phyloP scores from a whole-genome alignment of 78 protist genomes.

The Dictyostelium intermedium region DNA sequence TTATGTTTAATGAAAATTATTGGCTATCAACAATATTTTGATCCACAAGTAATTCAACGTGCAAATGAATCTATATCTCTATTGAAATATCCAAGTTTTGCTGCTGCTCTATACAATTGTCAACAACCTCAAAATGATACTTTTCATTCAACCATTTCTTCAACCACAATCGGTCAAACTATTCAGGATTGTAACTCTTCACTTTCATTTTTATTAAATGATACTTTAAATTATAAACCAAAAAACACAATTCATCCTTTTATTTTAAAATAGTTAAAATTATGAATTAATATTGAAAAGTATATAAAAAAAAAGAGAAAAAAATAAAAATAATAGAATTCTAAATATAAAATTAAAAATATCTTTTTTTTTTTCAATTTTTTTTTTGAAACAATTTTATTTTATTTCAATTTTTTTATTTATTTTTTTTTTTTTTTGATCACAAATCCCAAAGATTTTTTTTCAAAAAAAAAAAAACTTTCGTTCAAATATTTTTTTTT shows the following conservation, averaged over 20 bases:
- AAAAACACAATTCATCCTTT: conserved; percentile 13
- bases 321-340: too few species aligned
- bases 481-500: neutral
- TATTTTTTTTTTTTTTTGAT: neutral
- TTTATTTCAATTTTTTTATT: neutral
- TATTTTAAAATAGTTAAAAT: conserved; percentile 5
- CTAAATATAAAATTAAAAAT: neutral
- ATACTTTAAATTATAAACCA: neutral
- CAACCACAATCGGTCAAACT: conserved; percentile 1
- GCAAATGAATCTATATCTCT: conserved; percentile 71
- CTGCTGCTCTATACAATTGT: conserved; percentile 35
- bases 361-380: neutral
- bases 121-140: conserved; percentile 1
- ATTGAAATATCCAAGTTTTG: conserved; percentile 64
- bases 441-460: neutral
- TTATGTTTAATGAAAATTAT: conserved; percentile 65
- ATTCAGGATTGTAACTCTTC: conserved; percentile 43
- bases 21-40: conserved; percentile 74
- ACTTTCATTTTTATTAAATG: conserved; percentile 53
- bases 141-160: neutral
- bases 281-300: too few species aligned
- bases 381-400: neutral
- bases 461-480: too few species aligned
- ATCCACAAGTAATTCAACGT: conserved; percentile 62
- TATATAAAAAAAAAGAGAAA: neutral